Base-by-base conservation (phyloP, 345 rosid species). In the Corchorus capsularis region DNA sequence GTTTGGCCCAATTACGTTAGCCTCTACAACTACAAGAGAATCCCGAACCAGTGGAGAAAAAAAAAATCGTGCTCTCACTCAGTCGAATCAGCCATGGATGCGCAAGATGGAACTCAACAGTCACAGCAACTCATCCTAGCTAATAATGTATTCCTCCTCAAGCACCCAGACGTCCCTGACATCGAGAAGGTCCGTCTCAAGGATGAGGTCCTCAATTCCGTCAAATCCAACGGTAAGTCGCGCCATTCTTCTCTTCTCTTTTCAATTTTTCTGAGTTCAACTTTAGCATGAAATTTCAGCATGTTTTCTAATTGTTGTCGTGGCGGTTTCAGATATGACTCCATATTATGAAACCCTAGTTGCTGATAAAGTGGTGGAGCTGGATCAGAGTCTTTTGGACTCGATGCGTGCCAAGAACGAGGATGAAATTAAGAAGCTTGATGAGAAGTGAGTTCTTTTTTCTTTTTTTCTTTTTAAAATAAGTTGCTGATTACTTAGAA, bases 151-250 rank as follows among this genome's bases (percentile, higher is more conserved):
- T 96, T 92, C 85, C 98, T 90, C 53, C 85, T 96, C 45, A 90
- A 85, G 4, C 96, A 91, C 73, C 90, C 87, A 6, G 97, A 91
- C 75, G 93, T 92, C 0, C 90, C 78, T 56, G 98, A 94, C 88
- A 94, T 92, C 72, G 97, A 94, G 87, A 94, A 92, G 90, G 95
- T 93, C 78, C 91, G 84, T 50, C 94, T 93, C 87, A 88, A 87
- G 84, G 89, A 90, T 47, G 99, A 96, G 82, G 98, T 93, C 78
- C 75, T 93, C 64, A 81, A 88, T 15, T 81, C 89, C 77, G 85
- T 93, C 81, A 85, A 89, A 78, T 79, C 94, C 77, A 88, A 92
- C 55, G 90, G 99, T 93, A 52, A 80, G n/a, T 73, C 66, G 14
- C 81, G 56, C 43, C 20, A 4, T 81, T 72, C 46, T 3, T 47